phyloP scores from a whole-genome alignment of 495 filamentous ascomycete species.

The Trichoderma virens region DNA sequence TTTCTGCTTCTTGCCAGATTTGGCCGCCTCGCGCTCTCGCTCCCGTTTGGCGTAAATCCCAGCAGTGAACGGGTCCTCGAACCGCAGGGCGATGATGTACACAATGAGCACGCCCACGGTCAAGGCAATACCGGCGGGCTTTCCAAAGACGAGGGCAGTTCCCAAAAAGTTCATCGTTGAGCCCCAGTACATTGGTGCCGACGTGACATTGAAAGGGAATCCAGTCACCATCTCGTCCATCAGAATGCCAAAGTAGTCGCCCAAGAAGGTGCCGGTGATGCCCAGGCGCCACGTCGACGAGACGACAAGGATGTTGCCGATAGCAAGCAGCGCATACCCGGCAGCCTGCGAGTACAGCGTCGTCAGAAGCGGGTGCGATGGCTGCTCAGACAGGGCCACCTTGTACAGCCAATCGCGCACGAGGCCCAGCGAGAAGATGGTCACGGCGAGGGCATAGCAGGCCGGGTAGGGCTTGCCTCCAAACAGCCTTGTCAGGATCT shows the following conservation, averaged over 20 bases:
- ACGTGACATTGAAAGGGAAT: constrained; percentile 91
- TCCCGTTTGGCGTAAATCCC: constrained; percentile 92
- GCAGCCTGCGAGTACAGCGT: constrained; percentile 42
- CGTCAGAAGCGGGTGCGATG: constrained; percentile 57
- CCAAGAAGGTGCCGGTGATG: constrained; percentile 91
- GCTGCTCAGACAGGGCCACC: constrained; percentile 69
- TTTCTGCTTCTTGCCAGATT: constrained; percentile 36
- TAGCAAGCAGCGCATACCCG: constrained; percentile 59
- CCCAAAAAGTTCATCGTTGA: constrained; percentile 87
- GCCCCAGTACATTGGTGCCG: constrained; percentile 95
- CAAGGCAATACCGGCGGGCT: constrained; percentile 77
- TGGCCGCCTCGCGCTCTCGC: constrained; percentile 34
- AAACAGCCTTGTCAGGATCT: constrained; percentile 80
- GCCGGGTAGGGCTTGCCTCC: constrained; percentile 68
- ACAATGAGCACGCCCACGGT: constrained; percentile 66
- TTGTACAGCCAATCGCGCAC: constrained; percentile 74
- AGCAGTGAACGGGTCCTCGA: constrained; percentile 95
- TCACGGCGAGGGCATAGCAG: constrained; percentile 81
- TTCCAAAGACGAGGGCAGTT: constrained; percentile 79
- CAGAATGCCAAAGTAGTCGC: constrained; percentile 97
- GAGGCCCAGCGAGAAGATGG: constrained; percentile 87
- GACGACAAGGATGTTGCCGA: constrained; percentile 79
- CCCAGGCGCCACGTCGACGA: constrained; percentile 88
- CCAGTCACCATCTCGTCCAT: constrained; percentile 90
- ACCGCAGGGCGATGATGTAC: constrained; percentile 77